phyloP scores from a whole-genome alignment of 2,329 filamentous ascomycete species.

The Alternaria postmessia region DNA sequence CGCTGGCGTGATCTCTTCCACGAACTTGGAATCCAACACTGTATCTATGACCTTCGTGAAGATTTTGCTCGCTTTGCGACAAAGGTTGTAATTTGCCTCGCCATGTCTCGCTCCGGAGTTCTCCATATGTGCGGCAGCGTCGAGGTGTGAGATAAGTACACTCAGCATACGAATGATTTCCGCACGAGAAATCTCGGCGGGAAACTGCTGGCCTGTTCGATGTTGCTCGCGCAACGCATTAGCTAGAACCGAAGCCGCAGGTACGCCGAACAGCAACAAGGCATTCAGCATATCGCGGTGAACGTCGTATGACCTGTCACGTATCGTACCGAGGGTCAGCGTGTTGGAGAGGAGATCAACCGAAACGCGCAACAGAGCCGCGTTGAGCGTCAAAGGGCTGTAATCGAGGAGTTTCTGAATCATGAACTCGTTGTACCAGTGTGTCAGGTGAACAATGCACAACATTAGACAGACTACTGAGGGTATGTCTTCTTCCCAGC shows the following conservation, averaged over 20 bases:
- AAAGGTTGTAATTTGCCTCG: slow-evolving; percentile 47
- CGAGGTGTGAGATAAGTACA: slow-evolving; percentile 52
- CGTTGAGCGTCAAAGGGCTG: slow-evolving; percentile 33
- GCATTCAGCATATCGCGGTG: slow-evolving; percentile 42
- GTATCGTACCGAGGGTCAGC: slow-evolving; percentile 37
- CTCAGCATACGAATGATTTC: slow-evolving; percentile 52
- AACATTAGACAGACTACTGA: slow-evolving; percentile 46
- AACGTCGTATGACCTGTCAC: slow-evolving; percentile 44
- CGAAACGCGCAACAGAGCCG: slow-evolving; percentile 34
- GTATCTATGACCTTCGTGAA: slow-evolving; percentile 44
- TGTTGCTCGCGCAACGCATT: slow-evolving; percentile 42
- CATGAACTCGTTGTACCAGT: slow-evolving; percentile 49
- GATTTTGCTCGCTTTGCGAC: slow-evolving; percentile 39
- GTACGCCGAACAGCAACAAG: slow-evolving; percentile 42
- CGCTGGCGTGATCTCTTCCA: slow-evolving; percentile 23
- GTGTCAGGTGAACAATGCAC: slow-evolving; percentile 40
- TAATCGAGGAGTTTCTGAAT: slow-evolving; percentile 45
- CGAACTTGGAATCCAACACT: slow-evolving; percentile 35
- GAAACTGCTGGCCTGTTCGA: slow-evolving; percentile 38
- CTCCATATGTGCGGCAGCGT: slow-evolving; percentile 39
- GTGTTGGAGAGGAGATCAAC: slow-evolving; percentile 40
- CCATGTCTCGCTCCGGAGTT: slow-evolving; percentile 43
- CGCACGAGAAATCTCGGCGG: slow-evolving; percentile 42
- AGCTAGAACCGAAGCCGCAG: slow-evolving; percentile 39
- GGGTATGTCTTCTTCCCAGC: slow-evolving; percentile 39